Percentiles rank a stretch among this genome's conserved stretches.
Conservation (phyloP, 257 asterid species). For the Datura wrightii region DNA sequence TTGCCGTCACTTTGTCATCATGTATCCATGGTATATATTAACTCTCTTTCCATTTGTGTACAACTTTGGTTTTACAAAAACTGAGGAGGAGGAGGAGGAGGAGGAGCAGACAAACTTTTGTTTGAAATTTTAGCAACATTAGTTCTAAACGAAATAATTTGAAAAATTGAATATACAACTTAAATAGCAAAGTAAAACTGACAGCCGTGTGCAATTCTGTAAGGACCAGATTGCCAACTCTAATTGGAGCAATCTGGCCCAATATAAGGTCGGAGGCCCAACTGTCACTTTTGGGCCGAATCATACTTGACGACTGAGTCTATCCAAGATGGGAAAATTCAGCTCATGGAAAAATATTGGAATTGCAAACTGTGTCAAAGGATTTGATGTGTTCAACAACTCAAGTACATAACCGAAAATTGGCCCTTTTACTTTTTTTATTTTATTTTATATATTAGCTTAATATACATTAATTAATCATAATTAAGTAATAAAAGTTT, state of each 20-base stretch:
- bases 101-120: background rate
- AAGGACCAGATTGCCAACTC: background rate
- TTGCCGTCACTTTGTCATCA: no score
- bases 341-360: background rate
- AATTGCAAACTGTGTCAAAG: background rate
- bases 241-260: background rate
- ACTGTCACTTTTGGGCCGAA: background rate
- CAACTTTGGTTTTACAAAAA: background rate
- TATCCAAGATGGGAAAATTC: background rate
- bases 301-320: background rate
- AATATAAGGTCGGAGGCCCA: background rate
- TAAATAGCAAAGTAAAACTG: background rate
- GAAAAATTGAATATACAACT: background rate
- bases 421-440: background rate
- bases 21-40: background rate
- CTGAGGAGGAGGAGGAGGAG: no score
- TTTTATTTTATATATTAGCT: no score
- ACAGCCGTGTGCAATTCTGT: background rate
- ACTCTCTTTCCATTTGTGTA: background rate
- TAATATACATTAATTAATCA: no score
- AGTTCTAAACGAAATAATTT: background rate
- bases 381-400: background rate
- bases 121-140: background rate
- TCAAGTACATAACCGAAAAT: background rate
- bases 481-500: no score